Percentiles rank a stretch among this genome's conserved stretches.
phyloP scores from a whole-genome alignment of 2,329 filamentous ascomycete species.

The Graphilbum sp. region DNA sequence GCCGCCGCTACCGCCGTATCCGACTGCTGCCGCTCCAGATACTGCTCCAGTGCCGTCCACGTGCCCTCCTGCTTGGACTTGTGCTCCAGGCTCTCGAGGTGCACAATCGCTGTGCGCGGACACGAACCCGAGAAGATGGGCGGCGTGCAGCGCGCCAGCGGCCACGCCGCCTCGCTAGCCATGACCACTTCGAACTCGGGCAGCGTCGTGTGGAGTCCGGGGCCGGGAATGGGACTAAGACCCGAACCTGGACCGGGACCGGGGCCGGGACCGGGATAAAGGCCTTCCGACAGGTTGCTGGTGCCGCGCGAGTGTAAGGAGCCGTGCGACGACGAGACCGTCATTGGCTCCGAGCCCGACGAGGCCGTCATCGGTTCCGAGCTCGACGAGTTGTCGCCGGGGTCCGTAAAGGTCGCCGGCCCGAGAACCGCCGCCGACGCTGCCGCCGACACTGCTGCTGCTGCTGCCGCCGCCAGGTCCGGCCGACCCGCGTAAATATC shows the following conservation, averaged over 20 bases:
- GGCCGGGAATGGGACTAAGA: too few species aligned
- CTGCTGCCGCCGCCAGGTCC: constrained; percentile 16
- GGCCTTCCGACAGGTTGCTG: constrained; percentile 33
- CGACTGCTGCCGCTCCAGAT: constrained; percentile 20
- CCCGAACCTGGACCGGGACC: too few species aligned
- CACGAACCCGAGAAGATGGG: constrained; percentile 26
- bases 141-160: constrained; percentile 32
- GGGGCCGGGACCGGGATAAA: too few species aligned
- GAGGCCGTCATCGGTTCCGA: constrained; percentile 25
- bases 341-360: constrained; percentile 25
- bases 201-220: constrained; percentile 12
- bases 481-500: constrained; percentile 22
- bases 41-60: constrained; percentile 28
- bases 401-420: too few species aligned
- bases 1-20: too few species aligned
- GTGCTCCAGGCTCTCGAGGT: constrained; percentile 33
- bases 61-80: constrained; percentile 30
- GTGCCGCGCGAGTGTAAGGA: constrained; percentile 30
- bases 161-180: constrained; percentile 32
- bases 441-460: constrained; percentile 12
- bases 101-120: constrained; percentile 31
- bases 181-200: constrained; percentile 30
- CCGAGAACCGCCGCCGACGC: constrained; percentile 13
- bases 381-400: constrained; percentile 23
- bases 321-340: constrained; percentile 22